Percentiles rank a stretch among this genome's conserved stretches.
phyloP scores from a whole-genome alignment of 2,329 filamentous ascomycete species.

The Aspergillus intermedius region DNA sequence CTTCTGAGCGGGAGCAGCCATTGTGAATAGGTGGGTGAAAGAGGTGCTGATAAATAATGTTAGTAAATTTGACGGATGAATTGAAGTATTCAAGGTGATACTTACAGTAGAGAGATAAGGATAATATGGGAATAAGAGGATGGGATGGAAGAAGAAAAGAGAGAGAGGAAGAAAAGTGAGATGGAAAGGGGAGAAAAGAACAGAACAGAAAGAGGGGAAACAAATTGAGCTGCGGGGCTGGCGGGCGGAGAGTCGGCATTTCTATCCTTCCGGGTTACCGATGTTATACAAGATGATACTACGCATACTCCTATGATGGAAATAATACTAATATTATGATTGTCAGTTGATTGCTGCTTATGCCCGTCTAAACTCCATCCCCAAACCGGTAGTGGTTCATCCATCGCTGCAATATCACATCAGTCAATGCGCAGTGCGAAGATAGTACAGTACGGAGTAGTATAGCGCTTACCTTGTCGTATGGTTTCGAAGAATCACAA shows the following conservation, averaged over 20 bases:
- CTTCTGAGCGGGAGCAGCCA: slow-evolving; percentile 75
- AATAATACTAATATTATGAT: background rate
- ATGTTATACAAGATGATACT: background rate
- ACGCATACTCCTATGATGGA: background rate
- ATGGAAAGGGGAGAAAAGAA: slow-evolving; percentile 5
- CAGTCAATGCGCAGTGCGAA: background rate
- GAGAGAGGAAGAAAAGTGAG: slow-evolving; percentile 11
- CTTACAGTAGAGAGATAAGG: background rate
- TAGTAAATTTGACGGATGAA: slow-evolving; percentile 4
- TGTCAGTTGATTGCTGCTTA: background rate
- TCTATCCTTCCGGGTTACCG: background rate
- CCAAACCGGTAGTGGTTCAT: slow-evolving; percentile 34
- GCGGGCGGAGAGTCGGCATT: slow-evolving; percentile 2
- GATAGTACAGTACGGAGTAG: background rate
- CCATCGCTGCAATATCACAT: slow-evolving; percentile 25
- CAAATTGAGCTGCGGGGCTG: background rate
- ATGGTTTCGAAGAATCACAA: slow-evolving; percentile 46
- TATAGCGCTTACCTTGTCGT: slow-evolving; percentile 37
- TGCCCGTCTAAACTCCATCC: slow-evolving; percentile 22
- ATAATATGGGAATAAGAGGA: slow-evolving; percentile 1
- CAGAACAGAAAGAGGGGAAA: slow-evolving; percentile 9
- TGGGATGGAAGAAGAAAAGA: slow-evolving; percentile 8
- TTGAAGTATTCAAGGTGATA: background rate
- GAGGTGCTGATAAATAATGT: slow-evolving; percentile 7
- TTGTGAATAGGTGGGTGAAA: slow-evolving; percentile 30